A percentile compares a stretch with the other conserved stretches of the same genome.
Conservation (phyloP, 1,139 yeast species). For the Meyerozyma elateridarum region DNA sequence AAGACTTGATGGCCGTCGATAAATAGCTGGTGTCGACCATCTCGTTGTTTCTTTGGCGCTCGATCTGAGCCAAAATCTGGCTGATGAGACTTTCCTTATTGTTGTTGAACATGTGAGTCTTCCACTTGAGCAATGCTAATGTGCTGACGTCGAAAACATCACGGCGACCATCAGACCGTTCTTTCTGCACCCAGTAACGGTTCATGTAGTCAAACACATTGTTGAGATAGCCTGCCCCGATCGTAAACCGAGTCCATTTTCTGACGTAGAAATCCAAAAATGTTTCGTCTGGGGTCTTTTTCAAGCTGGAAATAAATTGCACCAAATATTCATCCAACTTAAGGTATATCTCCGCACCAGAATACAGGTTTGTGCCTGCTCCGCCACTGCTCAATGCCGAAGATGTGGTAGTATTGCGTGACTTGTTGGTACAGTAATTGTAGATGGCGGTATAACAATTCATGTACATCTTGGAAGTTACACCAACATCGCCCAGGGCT, state of each 20-base stretch:
- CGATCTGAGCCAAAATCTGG: constrained; percentile 74
- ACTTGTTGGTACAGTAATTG: constrained; percentile 86
- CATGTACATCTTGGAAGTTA: constrained; percentile 72
- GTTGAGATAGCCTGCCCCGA: constrained; percentile 88
- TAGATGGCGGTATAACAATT: constrained; percentile 78
- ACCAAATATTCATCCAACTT: constrained; percentile 65
- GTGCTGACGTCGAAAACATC: constrained; percentile 90
- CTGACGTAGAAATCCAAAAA: constrained; percentile 81
- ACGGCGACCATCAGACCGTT: constrained; percentile 90
- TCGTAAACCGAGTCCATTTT: constrained; percentile 84
- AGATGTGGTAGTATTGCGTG: constrained; percentile 40
- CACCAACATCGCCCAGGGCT: constrained; percentile 57
- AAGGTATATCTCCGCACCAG: constrained; percentile 83
- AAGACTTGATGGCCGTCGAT: constrained; percentile 75
- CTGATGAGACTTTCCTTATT: constrained; percentile 55
- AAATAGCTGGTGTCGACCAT: constrained; percentile 64
- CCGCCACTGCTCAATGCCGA: constrained; percentile 14
- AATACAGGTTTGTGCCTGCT: constrained; percentile 31
- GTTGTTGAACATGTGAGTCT: constrained; percentile 69
- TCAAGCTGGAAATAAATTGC: constrained; percentile 51
- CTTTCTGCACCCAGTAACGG: constrained; percentile 96
- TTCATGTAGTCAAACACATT: constrained; percentile 95
- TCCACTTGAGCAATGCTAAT: constrained; percentile 84
- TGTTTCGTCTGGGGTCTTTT: constrained; percentile 53
- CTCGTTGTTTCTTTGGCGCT: constrained; percentile 75